Evolutionary conservation across 169 alveolate genomes (phyloP).

Genomic region (Perkinsus marinus): DNA sequence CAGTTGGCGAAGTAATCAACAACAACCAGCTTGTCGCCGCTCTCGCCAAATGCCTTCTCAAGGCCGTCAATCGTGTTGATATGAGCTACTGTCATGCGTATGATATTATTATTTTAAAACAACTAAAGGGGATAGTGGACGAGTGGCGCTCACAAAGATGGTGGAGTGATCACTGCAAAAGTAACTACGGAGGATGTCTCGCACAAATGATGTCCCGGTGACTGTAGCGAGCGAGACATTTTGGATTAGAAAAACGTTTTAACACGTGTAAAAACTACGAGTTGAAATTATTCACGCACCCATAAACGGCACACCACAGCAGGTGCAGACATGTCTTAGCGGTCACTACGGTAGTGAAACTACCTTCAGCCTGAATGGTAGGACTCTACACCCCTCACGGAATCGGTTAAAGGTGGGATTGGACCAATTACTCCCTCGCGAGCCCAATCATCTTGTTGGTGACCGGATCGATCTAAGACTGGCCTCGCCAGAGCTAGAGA

Average conservation of each 20-base stretch:
- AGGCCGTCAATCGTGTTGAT: background rate
- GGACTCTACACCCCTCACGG: background rate
- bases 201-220: no score
- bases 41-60: background rate
- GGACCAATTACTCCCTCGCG: no score
- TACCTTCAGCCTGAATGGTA: no score
- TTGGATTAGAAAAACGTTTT: no score
- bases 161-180: no score
- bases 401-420: background rate
- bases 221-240: no score
- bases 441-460: no score
- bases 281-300: background rate
- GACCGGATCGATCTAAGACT: no score
- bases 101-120: background rate
- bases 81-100: background rate
- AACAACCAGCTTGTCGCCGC: constrained; percentile 18
- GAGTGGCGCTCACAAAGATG: no score
- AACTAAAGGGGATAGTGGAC: background rate
- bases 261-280: background rate
- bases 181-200: background rate
- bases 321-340: no score
- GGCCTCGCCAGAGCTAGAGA: background rate
- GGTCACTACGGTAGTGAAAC: no score
- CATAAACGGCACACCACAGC: background rate
- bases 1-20: constrained; percentile 54